Evolutionary conservation across 371 early-diverging fungal species (phyloP).

Genomic region (Polyrhizophydium stewartii): DNA sequence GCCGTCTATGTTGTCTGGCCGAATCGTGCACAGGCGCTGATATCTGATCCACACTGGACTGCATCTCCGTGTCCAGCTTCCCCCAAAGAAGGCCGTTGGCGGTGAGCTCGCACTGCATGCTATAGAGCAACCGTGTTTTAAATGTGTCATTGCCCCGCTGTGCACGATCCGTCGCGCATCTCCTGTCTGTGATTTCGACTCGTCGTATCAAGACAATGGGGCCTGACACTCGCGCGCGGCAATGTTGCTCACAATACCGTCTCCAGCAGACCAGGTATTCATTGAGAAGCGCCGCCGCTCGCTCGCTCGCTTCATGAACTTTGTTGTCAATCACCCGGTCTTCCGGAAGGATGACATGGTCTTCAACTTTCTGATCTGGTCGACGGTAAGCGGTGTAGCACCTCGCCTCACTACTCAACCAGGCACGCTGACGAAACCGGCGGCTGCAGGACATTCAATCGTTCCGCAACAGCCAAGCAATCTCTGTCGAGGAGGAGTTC

Average conservation of each 20-base stretch:
- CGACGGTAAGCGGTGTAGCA: slow-evolving; percentile 55
- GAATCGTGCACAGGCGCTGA: too few species aligned
- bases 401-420: too few species aligned
- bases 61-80: not conserved
- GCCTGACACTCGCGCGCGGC: too few species aligned
- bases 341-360: slow-evolving; percentile 62
- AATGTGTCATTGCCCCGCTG: too few species aligned
- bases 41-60: not conserved
- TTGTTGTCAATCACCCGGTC: slow-evolving; percentile 70
- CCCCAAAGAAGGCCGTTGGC: not conserved
- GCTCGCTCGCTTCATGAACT: slow-evolving; percentile 69
- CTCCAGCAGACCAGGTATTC: slow-evolving; percentile 61
- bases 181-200: too few species aligned
- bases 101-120: not conserved
- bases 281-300: slow-evolving; percentile 70
- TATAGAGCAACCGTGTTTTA: too few species aligned
- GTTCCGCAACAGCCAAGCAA: slow-evolving; percentile 51
- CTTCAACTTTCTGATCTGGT: slow-evolving; percentile 61
- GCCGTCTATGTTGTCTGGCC: too few species aligned
- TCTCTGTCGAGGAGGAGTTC: slow-evolving; percentile 51
- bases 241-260: not conserved
- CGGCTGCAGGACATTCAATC: slow-evolving; percentile 46
- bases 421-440: too few species aligned
- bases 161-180: too few species aligned
- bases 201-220: too few species aligned